Conservation (phyloP, 768 basidiomycete species). For the Lentinula detonsa region DNA sequence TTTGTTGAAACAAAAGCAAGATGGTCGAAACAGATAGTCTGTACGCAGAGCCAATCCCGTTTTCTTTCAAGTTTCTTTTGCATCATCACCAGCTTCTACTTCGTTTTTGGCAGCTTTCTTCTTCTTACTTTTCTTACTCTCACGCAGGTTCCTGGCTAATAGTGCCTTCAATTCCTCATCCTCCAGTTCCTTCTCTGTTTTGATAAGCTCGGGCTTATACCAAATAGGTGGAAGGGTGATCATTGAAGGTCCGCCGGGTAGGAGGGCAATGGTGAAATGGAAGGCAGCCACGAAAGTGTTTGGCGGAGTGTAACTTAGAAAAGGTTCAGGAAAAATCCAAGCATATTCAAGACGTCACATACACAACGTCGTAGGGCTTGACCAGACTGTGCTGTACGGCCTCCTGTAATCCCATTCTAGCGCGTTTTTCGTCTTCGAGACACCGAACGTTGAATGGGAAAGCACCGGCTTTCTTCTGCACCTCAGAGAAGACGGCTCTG, state of each 20-base stretch:
- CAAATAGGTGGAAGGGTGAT: conserved; percentile 86
- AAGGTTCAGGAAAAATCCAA: neutral
- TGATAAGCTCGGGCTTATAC: conserved; percentile 91
- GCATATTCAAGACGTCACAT: conserved; percentile 19
- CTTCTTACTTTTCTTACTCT: conserved; percentile 92
- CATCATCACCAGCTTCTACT: conserved; percentile 37
- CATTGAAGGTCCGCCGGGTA: conserved; percentile 81
- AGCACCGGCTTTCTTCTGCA: conserved; percentile 95
- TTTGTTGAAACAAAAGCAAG: conserved; percentile 3
- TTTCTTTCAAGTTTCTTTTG: conserved; percentile 12
- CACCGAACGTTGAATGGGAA: conserved; percentile 97
- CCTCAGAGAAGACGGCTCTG: conserved; percentile 93
- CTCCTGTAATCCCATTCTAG: conserved; percentile 92
- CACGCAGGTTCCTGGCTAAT: conserved; percentile 73
- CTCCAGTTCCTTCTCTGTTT: conserved; percentile 83
- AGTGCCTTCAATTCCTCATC: conserved; percentile 82
- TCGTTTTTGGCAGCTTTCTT: conserved; percentile 59
- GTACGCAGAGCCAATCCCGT: neutral
- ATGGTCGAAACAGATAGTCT: neutral
- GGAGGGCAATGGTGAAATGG: conserved; percentile 95
- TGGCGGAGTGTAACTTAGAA: conserved; percentile 64
- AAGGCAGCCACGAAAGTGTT: conserved; percentile 89
- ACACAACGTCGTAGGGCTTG: conserved; percentile 94
- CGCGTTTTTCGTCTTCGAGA: conserved; percentile 93
- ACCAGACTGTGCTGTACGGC: conserved; percentile 92